Base-by-base conservation (phyloP, 345 rosid species). In the Dovyalis caffra region DNA sequence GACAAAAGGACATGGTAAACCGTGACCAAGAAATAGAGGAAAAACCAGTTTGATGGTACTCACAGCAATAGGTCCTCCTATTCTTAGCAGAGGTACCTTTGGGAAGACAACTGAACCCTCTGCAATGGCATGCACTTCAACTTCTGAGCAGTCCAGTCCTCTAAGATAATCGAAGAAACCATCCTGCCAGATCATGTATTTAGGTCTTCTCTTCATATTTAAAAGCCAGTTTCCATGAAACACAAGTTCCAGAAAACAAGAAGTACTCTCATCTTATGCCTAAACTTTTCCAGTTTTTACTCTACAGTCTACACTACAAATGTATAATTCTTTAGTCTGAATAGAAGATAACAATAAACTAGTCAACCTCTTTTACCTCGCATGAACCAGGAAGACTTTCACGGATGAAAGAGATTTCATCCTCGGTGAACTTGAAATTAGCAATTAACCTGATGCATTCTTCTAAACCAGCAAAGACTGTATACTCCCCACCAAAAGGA, bases 41-140 rank as follows among this genome's bases (percentile, higher is more conserved):
- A 47, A 76, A 45, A 31, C 47, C 23, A 68, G 70, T 63, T 74
- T 78, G 62, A 60, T 45, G 51, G 38, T 77, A 90, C 99, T 90
- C 76, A 93, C 99, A 82, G 94, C 97, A 70, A 91, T 78, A 37
- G 99, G 98, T 34, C 99, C 99, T 88, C 92, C 97, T 56, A 96
- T 86, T 81, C 98, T 85, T 74, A 94, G 77, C 62, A 96, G 83
- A 77, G 99, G 99, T n/a, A 94, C 90, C 85, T 91, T 94, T 2
- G 98, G 98, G 82, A 92, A 94, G 79, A 92, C 98, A 66, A 90
- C 93, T 2, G 95, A 79, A 51, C 98, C 98, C 88, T 94, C 97
- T 6, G 93, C 28, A 82, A 91, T 81, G 40, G 98, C 92, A 88
- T 90, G 89, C 5, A 92, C 88, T 83, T 94, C 91, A 74, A 94